Base-by-base conservation (phyloP, 129 eudicot genomes). In the Gnaphalium uliginosum region DNA sequence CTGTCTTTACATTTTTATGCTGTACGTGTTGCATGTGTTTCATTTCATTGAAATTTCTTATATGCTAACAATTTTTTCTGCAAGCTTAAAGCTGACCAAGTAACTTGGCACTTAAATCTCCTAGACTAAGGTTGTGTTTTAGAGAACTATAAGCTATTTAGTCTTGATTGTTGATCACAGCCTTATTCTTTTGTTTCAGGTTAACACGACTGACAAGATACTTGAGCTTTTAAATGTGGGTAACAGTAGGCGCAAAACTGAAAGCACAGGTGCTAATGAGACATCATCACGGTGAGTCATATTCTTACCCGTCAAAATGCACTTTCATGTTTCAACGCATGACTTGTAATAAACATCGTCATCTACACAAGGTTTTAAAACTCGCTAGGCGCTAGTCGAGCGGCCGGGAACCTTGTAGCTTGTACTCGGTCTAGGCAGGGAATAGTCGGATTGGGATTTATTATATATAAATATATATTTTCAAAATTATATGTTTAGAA, bases 201-300 rank as follows among this genome's bases (percentile, higher is more conserved):
- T 93, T 35, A 89, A 86, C 70, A 86, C 98, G 63, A 90, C 98
- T 62, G 96, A 90, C 78, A 90, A 51, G 84, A 93, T 93, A 66
- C 95, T 93, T 24, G 98, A 93, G 78, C 98, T 93, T 77, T 77
- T 90, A 81, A 86, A 88, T 68, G 56, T 90, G 85, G 98, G 98
- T 74, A 93, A 93, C 84, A 90, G 96, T 78, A 82, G 98, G 76
- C 87, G 98, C 50, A 93, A 93, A 83, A 93, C 96, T n/a, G 98
- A 93, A 65, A 90, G 90, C 86, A 93, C 98, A 8, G 96, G 86
- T 82, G 95, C 82, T 75, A 93, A 93, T 81, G 88, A 74, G 82
- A 90, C 98, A 77, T 93, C 98, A 17, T 93, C 98, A 30, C 95
- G 98, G 98, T 93, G 81, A 85, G 98, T 83, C 17, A 41, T 29